A percentile compares a stretch with the other conserved stretches of the same genome.
Conservation (phyloP, 257 asterid genomes). For the Haberlea rhodopensis region DNA sequence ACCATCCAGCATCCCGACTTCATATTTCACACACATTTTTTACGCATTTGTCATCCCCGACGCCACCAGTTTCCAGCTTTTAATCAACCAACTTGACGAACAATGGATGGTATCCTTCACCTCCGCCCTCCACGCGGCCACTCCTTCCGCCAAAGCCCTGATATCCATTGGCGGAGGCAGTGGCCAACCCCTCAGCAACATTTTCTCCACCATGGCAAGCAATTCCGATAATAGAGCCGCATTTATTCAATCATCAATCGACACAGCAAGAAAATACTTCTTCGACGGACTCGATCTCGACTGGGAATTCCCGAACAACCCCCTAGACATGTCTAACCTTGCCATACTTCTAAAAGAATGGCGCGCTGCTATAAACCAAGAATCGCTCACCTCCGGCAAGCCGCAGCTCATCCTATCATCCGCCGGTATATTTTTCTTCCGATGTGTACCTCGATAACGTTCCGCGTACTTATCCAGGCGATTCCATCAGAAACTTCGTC, state of each 20-base stretch:
- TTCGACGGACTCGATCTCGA: constrained; percentile 64
- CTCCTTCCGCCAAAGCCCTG: constrained; percentile 31
- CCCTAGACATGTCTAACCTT: constrained; percentile 42
- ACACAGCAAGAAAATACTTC: constrained; percentile 33
- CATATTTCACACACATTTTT: constrained; percentile 50
- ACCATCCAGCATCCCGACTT: constrained; percentile 26
- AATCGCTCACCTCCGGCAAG: constrained; percentile 25
- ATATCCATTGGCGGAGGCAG: constrained; percentile 61
- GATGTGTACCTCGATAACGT: constrained; percentile 11
- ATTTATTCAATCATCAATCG: constrained; percentile 52
- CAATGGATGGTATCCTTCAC: constrained; percentile 43
- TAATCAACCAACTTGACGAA: constrained; percentile 35
- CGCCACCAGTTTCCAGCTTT: constrained; percentile 37
- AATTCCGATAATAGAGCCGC: constrained; percentile 36
- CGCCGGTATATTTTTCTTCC: constrained; percentile 39
- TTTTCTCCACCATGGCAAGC: constrained; percentile 36
- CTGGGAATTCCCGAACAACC: constrained; percentile 49
- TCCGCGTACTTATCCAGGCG: constrained; percentile 28
- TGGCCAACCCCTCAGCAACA: constrained; percentile 9
- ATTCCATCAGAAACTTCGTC: constrained; percentile 27
- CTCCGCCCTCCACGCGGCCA: constrained; percentile 33
- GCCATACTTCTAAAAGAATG: constrained; percentile 38
- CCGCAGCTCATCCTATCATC: constrained; percentile 37
- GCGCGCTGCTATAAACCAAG: constrained; percentile 28
- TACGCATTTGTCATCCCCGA: constrained; percentile 47